Evolutionary conservation across 108 stramenopile species (phyloP).

Genomic region (Skeletonema marinoi): DNA sequence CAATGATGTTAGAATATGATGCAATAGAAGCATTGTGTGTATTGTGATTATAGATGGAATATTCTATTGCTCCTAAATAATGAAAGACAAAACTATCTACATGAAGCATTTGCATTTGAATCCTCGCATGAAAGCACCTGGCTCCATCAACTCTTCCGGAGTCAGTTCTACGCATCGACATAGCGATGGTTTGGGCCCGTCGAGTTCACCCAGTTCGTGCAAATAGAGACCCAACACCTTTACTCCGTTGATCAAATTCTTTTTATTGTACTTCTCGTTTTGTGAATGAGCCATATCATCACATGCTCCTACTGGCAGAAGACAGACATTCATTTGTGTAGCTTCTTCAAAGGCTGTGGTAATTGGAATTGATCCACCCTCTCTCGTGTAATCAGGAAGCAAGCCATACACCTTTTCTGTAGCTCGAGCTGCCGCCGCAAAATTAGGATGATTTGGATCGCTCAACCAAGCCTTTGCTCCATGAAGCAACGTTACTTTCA

Average conservation of each 20-base stretch:
- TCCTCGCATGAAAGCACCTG: conserved; percentile 72
- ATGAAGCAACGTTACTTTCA: conserved; percentile 60
- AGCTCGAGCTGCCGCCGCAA: conserved; percentile 73
- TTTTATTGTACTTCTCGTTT: conserved; percentile 85
- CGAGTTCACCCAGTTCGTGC: conserved; percentile 71
- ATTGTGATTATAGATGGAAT: no score
- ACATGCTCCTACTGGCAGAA: conserved; percentile 83
- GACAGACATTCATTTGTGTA: conserved; percentile 84
- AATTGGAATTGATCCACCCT: conserved; percentile 86
- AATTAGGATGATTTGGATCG: conserved; percentile 83
- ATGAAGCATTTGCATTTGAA: conserved; percentile 86
- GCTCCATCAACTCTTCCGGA: conserved; percentile 74
- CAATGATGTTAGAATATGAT: no score
- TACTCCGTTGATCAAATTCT: conserved; percentile 74
- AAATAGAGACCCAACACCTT: conserved; percentile 79
- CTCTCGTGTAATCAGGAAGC: conserved; percentile 76
- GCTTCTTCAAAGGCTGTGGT: conserved; percentile 78
- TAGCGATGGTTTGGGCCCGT: conserved; percentile 74
- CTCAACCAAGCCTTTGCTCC: conserved; percentile 81
- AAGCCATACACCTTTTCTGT: conserved; percentile 69
- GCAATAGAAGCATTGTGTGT: no score
- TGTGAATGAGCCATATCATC: conserved; percentile 90
- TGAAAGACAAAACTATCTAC: conserved; percentile 25
- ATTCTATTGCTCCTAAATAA: not conserved
- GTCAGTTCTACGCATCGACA: conserved; percentile 78